Conservation (phyloP, 2,329 filamentous ascomycete genomes). For the Lithohypha guttulata region DNA sequence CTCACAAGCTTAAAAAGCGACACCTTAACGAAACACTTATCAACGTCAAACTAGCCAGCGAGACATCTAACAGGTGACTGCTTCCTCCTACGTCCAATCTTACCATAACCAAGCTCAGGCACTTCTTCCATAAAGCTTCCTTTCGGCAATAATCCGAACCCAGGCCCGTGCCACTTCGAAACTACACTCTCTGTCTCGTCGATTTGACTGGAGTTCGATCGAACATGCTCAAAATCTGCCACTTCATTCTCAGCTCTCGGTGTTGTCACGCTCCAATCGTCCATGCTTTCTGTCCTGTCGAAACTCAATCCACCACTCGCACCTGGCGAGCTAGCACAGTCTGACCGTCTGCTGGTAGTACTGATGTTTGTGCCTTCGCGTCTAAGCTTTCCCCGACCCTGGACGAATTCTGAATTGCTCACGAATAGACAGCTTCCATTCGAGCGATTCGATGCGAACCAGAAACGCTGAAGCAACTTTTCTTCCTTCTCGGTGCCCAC, state of each 20-base stretch:
- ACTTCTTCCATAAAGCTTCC: background rate
- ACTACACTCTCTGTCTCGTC: constrained; percentile 2
- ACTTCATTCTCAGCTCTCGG: background rate
- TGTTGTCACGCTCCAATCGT: constrained; percentile 1
- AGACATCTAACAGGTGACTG: background rate
- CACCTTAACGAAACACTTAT: background rate
- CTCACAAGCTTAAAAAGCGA: too few relatives aligned
- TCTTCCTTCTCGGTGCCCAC: constrained; percentile 9
- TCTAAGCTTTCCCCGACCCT: background rate
- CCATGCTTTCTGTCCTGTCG: constrained; percentile 2
- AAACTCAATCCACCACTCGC: background rate
- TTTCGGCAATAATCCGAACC: background rate
- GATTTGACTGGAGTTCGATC: background rate
- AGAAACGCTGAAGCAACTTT: background rate
- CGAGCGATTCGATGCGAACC: background rate
- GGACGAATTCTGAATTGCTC: background rate
- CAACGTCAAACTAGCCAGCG: background rate
- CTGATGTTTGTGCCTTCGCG: background rate
- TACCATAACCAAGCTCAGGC: background rate
- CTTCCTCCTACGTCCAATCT: background rate
- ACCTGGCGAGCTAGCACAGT: background rate
- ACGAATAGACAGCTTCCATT: constrained; percentile 3
- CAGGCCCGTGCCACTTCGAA: background rate
- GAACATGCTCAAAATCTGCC: background rate
- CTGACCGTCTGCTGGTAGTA: background rate